These are phyloP conservation scores for Sideroxylon spinosum DNA, from an alignment of 179 eudicot genomes.

Conservation along the genomic window DNA sequence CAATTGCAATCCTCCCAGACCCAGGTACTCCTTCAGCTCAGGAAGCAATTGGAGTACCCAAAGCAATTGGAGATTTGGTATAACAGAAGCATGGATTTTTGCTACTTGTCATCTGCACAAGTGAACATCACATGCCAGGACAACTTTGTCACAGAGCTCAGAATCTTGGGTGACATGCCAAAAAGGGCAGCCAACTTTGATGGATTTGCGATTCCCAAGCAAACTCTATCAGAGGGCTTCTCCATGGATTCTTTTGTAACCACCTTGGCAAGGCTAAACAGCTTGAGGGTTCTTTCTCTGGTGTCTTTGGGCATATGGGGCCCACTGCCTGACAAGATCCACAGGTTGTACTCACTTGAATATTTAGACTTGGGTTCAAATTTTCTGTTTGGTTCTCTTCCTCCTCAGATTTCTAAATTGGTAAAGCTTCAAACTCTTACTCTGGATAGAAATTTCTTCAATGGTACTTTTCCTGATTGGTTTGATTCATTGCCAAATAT, in stretches of 20 bases:
- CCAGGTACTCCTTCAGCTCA: conserved; percentile 63
- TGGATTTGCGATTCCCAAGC: conserved; percentile 54
- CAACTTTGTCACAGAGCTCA: conserved; percentile 66
- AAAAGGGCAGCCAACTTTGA: conserved; percentile 32
- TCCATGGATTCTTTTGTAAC: conserved; percentile 60
- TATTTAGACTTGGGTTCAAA: conserved; percentile 62
- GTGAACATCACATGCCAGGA: conserved; percentile 66
- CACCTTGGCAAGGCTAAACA: conserved; percentile 54
- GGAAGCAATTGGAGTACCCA: conserved; percentile 81
- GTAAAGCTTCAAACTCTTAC: conserved; percentile 46
- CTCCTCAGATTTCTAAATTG: conserved; percentile 49
- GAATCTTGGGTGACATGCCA: conserved; percentile 60
- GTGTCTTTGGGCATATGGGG: conserved; percentile 77
- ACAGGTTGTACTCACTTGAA: conserved; percentile 54
- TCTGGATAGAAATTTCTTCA: conserved; percentile 61
- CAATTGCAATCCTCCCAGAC: conserved; percentile 66
- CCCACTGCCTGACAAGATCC: conserved; percentile 52
- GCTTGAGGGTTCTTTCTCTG: conserved; percentile 48
- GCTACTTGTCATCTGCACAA: conserved; percentile 49
- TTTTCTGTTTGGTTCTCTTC: conserved; percentile 59
- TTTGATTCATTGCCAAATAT: conserved; percentile 44
- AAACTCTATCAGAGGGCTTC: conserved; percentile 54
- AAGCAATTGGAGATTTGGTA: conserved; percentile 57
- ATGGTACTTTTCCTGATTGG: conserved; percentile 49
- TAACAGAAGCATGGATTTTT: conserved; percentile 35